Evolutionary conservation across 129 eudicot genomes (phyloP).

Genomic region (Artemisia annua): DNA sequence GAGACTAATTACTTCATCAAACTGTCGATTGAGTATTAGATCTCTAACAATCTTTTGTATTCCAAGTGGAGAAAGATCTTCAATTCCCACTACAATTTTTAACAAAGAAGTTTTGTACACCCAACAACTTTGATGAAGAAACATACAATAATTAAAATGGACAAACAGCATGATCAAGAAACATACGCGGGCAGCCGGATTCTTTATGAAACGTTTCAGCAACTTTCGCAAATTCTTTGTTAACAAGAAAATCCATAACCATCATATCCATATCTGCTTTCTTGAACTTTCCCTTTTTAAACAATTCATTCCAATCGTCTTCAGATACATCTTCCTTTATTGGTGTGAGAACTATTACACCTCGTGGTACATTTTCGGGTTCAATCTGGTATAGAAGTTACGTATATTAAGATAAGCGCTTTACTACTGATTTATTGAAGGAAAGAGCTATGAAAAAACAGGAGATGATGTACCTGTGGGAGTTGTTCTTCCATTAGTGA

Average conservation of each 20-base stretch:
- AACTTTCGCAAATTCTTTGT: background rate
- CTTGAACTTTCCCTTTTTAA: background rate
- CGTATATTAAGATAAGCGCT: background rate
- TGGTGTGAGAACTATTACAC: background rate
- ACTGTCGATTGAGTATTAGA: background rate
- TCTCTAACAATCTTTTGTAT: conserved; percentile 3
- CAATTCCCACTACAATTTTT: conserved; percentile 6
- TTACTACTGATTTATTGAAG: background rate
- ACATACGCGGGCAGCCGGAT: conserved; percentile 3
- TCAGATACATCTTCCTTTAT: background rate
- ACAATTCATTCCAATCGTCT: background rate
- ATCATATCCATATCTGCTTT: conserved; percentile 14
- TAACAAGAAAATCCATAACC: conserved; percentile 18
- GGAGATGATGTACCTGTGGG: background rate
- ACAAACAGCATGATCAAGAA: background rate
- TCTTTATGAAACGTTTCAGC: conserved; percentile 9
- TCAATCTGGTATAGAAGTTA: background rate
- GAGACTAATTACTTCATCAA: conserved; percentile 2
- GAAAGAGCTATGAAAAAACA: background rate
- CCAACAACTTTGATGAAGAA: too few relatives aligned
- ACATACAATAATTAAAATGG: background rate
- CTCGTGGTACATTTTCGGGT: background rate
- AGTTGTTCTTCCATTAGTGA: background rate
- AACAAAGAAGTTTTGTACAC: background rate
- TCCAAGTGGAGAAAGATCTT: background rate